Conservation (phyloP, 768 basidiomycete genomes). For the Sutorius australiensis region DNA sequence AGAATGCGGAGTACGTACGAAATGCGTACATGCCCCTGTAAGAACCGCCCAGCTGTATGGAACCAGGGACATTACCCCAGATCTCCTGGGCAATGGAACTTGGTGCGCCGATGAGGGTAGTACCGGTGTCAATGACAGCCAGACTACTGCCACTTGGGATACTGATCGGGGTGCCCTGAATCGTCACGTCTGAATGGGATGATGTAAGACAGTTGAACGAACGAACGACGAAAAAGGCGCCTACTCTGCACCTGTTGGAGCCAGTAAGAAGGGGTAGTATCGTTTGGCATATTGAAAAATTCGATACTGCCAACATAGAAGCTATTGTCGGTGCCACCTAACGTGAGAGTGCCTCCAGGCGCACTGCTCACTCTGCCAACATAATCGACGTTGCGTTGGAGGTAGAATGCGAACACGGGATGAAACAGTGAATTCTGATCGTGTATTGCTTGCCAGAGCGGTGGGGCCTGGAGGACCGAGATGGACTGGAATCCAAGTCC, state of each 20-base stretch:
- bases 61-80: slow-evolving; percentile 60
- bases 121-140: slow-evolving; percentile 88
- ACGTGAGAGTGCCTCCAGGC: slow-evolving; percentile 63
- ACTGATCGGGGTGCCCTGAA: slow-evolving; percentile 47
- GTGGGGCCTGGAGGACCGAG: slow-evolving; percentile 47
- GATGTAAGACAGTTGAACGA: not conserved
- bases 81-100: slow-evolving; percentile 53
- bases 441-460: slow-evolving; percentile 61
- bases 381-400: slow-evolving; percentile 48
- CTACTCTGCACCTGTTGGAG: slow-evolving; percentile 48
- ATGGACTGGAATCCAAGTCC: slow-evolving; percentile 66
- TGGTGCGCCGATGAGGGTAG: slow-evolving; percentile 86
- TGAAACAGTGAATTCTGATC: slow-evolving; percentile 37
- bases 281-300: slow-evolving; percentile 45
- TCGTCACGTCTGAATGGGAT: slow-evolving; percentile 45
- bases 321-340: slow-evolving; percentile 57
- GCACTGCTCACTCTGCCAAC: slow-evolving; percentile 31
- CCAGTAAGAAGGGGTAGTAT: slow-evolving; percentile 48
- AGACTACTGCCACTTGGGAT: slow-evolving; percentile 40
- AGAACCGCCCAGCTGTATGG: slow-evolving; percentile 40
- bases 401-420: slow-evolving; percentile 60
- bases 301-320: slow-evolving; percentile 66
- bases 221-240: slow-evolving; percentile 14
- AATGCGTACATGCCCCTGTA: slow-evolving; percentile 68
- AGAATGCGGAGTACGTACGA: slow-evolving; percentile 46